A percentile compares a stretch with the other conserved stretches of the same genome.
Conservation (phyloP, 106 monocot genomes). For the Allium fistulosum region DNA sequence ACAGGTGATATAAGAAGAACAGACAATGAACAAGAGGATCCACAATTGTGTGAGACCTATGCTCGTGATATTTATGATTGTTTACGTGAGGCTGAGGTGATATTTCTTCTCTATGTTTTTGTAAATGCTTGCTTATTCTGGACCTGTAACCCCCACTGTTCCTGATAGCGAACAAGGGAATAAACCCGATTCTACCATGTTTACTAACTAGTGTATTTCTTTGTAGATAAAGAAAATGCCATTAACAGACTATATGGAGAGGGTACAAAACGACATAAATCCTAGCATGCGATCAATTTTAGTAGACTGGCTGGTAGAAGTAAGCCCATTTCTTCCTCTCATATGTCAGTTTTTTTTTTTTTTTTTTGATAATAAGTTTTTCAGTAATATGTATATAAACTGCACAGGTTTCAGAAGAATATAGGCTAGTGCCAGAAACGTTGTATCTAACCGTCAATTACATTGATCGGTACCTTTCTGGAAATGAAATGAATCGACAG, state of each 20-base stretch:
- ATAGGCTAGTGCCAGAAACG: slow-evolving; percentile 74
- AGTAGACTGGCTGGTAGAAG: slow-evolving; percentile 67
- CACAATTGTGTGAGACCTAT: slow-evolving; percentile 68
- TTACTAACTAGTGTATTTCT: no score
- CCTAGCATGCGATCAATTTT: slow-evolving; percentile 71
- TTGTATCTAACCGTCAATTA: slow-evolving; percentile 74
- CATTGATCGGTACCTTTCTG: slow-evolving; percentile 80
- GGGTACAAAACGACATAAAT: slow-evolving; percentile 77
- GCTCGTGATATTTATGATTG: slow-evolving; percentile 71
- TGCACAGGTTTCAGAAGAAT: slow-evolving; percentile 74
- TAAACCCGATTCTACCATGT: no score
- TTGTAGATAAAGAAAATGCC: slow-evolving; percentile 66
- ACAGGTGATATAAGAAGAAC: no score
- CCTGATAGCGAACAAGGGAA: no score
- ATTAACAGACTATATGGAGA: slow-evolving; percentile 68
- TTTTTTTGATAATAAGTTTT: not conserved
- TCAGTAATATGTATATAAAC: not conserved
- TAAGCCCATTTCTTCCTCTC: slow-evolving; percentile 7
- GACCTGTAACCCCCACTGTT: no score
- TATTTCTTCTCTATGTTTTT: not conserved
- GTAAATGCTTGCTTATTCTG: not conserved
- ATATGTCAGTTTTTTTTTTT: not conserved
- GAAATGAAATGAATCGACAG: slow-evolving; percentile 69
- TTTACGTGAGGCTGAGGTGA: slow-evolving; percentile 63
- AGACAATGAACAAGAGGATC: slow-evolving; percentile 50